Base-by-base conservation (phyloP, 2,329 filamentous ascomycete genomes). In the Cladophialophora chaetospira region DNA sequence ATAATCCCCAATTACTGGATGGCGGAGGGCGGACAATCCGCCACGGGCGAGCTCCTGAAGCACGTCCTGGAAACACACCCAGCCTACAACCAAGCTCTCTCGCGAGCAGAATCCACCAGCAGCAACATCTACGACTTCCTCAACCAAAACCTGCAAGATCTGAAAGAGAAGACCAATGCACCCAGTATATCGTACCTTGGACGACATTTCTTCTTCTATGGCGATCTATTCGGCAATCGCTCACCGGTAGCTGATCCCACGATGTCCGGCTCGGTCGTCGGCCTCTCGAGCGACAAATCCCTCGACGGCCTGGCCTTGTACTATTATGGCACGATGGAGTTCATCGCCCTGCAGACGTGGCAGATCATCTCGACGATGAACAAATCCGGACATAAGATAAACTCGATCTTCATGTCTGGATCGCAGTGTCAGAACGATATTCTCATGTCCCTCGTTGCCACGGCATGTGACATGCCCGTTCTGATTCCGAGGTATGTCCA, bases 311-410 rank as follows among this genome's bases (percentile, higher is more conserved):
- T 99, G 49, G 92, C 93, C 0, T 77, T 97, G 19, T 87, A 92
- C 76, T 99, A 99, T 77, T 97, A 97, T 70, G 90, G 85, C 21
- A 95, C 93, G 3, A 91, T 99, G 84, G 94, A 99, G 76, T 97
- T 97, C 75, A 97, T 99, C 67, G 92, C 94, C 26, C 83, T 97
- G 72, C 94, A 99, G 75, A 99, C 94, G 0, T 87, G 89, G 57
- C 94, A 99, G 73, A 99, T 99, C 67, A 83, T 99, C 63, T 88
- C 95, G 68, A 83, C 88, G 31, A 97, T 99, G 92, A 99, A 97
- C 79, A 79, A 82, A 44, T 80, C 91, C 1, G 94, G 94, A 8
- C 94, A 99, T 76, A 79, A 83, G 65, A 92, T 99, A 72, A 86
- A 82, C 47, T 93, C 88, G 62, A 96, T 99, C 74, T 99, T 97